Conservation (phyloP, 2,329 filamentous ascomycete species). For the Verticillium klebahnii region DNA sequence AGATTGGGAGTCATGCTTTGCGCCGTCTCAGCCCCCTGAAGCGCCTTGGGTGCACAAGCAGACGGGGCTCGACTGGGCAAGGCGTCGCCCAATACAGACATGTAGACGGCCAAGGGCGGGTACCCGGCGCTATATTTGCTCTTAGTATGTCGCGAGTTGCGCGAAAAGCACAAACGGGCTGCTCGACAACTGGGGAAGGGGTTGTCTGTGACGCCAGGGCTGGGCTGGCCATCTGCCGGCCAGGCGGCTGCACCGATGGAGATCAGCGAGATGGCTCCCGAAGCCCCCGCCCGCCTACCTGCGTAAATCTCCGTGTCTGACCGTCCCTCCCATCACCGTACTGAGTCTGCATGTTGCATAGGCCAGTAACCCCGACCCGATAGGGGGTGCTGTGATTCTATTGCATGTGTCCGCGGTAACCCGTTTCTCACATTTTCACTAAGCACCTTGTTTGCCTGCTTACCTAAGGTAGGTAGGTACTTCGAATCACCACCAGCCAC, state of each 20-base stretch:
- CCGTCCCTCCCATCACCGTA: too few relatives aligned
- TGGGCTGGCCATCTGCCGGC: background rate
- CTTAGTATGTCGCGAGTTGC: background rate
- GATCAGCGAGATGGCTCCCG: background rate
- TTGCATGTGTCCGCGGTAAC: too few relatives aligned
- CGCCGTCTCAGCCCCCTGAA: background rate
- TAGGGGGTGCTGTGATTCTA: too few relatives aligned
- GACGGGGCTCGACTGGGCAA: background rate
- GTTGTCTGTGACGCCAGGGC: too few relatives aligned
- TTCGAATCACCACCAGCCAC: too few relatives aligned
- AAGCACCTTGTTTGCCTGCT: too few relatives aligned
- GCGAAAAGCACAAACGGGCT: background rate
- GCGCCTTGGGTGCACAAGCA: background rate
- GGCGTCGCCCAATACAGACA: background rate
- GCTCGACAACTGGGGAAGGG: too few relatives aligned
- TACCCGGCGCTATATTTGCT: background rate
- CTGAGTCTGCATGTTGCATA: too few relatives aligned
- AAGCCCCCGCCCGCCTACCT: background rate
- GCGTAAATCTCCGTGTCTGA: background rate
- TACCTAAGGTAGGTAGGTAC: too few relatives aligned
- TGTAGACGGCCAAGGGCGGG: background rate
- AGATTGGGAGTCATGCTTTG: constrained; percentile 3
- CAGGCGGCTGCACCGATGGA: background rate
- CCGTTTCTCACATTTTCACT: too few relatives aligned
- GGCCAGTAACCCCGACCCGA: too few relatives aligned